phyloP scores from a whole-genome alignment of 306 rosid genomes.

The Dalbergia cochinchinensis region DNA sequence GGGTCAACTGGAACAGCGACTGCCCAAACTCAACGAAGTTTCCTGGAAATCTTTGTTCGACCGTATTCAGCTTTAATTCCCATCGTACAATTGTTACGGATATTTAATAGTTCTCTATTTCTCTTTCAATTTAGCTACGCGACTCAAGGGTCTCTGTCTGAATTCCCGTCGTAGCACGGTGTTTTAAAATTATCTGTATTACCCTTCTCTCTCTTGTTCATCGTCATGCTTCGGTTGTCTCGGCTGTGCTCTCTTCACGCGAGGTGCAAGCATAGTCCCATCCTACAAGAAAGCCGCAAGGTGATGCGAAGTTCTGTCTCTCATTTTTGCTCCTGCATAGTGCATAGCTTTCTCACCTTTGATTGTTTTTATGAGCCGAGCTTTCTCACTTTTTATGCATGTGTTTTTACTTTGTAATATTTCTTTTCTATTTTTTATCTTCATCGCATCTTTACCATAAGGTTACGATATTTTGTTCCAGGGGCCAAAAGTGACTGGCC shows the following conservation, averaged over 20 bases:
- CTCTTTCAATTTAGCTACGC: background rate
- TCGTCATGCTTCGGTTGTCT: conserved; percentile 38
- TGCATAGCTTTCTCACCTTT: background rate
- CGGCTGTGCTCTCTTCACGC: conserved; percentile 21
- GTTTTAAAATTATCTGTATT: background rate
- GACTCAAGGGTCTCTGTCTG: background rate
- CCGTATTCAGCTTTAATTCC: conserved; percentile 8
- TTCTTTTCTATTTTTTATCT: background rate
- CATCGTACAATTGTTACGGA: background rate
- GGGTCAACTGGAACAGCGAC: too few species aligned
- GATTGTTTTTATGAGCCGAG: too few species aligned
- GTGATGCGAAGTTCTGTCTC: background rate
- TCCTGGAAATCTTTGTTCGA: background rate
- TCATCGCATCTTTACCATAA: background rate
- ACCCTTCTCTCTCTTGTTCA: background rate
- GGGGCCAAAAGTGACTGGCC: background rate
- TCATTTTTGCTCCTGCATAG: background rate
- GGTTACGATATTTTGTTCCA: conserved; percentile 14
- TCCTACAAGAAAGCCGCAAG: conserved; percentile 32
- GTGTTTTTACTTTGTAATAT: background rate
- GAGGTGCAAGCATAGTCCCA: background rate
- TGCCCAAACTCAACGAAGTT: conserved; percentile 2
- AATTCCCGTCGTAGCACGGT: background rate
- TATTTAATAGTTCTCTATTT: background rate
- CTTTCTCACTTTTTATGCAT: background rate